A percentile compares a stretch with the other conserved stretches of the same genome.
Conservation (phyloP, 768 basidiomycete species). For the Sistotremastrum suecicum region DNA sequence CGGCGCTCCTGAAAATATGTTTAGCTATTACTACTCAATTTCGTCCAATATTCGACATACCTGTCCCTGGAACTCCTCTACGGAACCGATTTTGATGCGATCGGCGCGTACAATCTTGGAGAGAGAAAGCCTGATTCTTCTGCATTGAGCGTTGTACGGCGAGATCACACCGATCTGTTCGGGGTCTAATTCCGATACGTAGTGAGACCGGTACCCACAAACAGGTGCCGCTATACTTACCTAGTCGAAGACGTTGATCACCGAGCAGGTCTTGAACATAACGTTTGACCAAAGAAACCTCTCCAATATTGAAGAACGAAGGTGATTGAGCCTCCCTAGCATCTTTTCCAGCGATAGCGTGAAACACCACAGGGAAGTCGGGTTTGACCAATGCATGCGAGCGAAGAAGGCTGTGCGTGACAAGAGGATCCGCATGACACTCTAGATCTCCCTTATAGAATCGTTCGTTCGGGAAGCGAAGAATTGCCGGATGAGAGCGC, state of each 20-base stretch:
- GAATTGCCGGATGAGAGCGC: constrained; percentile 46
- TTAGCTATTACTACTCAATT: neutral
- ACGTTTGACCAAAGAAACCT: constrained; percentile 35
- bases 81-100: constrained; percentile 44
- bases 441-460: constrained; percentile 46
- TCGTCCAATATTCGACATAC: constrained; percentile 12
- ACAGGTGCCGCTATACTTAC: constrained; percentile 1
- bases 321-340: constrained; percentile 53
- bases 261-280: constrained; percentile 26
- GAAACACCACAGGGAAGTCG: constrained; percentile 50
- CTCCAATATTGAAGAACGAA: constrained; percentile 58
- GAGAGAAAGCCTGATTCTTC: constrained; percentile 30
- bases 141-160: constrained; percentile 48
- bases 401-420: constrained; percentile 21
- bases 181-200: constrained; percentile 20
- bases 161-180: constrained; percentile 46
- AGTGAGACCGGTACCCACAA: neutral
- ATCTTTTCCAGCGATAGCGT: constrained; percentile 45
- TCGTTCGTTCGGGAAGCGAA: constrained; percentile 43
- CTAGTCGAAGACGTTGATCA: constrained; percentile 14
- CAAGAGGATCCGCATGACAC: constrained; percentile 24
- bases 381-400: constrained; percentile 16
- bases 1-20: constrained; percentile 19
- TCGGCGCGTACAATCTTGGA: constrained; percentile 3
- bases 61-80: constrained; percentile 57